Conservation (phyloP, 805 yeast species). For the Cyberlindnera euphorbiiphila region DNA sequence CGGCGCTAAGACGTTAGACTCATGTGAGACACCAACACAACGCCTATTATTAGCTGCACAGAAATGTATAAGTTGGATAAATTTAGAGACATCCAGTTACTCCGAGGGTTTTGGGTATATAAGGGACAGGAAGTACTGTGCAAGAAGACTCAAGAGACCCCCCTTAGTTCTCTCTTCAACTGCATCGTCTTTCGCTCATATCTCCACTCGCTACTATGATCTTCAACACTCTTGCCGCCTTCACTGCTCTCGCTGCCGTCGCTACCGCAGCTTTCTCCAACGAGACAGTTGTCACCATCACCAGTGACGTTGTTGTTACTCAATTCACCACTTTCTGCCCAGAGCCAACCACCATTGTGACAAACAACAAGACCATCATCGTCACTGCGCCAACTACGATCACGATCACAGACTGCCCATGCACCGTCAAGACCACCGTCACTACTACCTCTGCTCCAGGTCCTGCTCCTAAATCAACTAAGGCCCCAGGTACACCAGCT, state of each 20-base stretch:
- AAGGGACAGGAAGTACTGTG: too few relatives aligned
- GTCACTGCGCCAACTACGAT: conserved; percentile 77
- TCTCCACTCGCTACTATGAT: conserved; percentile 12
- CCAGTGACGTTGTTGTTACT: conserved; percentile 19
- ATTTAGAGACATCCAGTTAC: too few relatives aligned
- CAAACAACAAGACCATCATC: conserved; percentile 66
- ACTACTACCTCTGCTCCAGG: neutral
- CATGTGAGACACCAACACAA: too few relatives aligned
- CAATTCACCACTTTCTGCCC: conserved; percentile 84
- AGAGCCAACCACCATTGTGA: conserved; percentile 58
- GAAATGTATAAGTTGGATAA: too few relatives aligned
- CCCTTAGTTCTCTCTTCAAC: too few relatives aligned
- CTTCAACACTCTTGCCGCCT: conserved; percentile 8
- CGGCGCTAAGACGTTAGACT: too few relatives aligned
- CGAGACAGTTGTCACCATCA: conserved; percentile 16
- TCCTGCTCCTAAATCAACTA: neutral
- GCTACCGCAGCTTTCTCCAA: conserved; percentile 17
- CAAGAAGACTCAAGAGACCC: too few relatives aligned
- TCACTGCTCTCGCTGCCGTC: conserved; percentile 15
- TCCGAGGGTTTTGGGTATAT: too few relatives aligned
- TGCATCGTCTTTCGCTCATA: neutral
- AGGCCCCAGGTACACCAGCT: too few relatives aligned
- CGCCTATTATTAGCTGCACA: too few relatives aligned
- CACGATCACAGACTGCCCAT: conserved; percentile 84
- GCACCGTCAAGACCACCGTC: conserved; percentile 51